A percentile compares a stretch with the other conserved stretches of the same genome.
phyloP scores from a whole-genome alignment of 148 eudicot genomes.

The Camellia lanceoleosa region DNA sequence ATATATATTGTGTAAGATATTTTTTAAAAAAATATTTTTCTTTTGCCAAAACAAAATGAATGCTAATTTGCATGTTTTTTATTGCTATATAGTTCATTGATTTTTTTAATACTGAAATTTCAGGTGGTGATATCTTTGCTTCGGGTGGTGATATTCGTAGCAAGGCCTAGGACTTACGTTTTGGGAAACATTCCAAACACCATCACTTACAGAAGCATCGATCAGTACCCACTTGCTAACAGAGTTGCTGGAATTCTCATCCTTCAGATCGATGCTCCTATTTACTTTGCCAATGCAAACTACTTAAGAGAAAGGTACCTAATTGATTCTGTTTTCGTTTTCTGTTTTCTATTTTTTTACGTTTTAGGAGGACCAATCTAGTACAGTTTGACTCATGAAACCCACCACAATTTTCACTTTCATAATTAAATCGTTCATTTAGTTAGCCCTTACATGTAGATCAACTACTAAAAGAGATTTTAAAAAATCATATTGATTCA shows the following conservation, averaged over 20 bases:
- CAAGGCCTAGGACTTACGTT: conserved; percentile 55
- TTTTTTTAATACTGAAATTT: not conserved
- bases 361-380: too few species aligned
- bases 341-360: too few species aligned
- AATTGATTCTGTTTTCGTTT: too few species aligned
- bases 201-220: conserved; percentile 37
- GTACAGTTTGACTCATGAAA: too few species aligned
- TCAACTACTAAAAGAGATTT: too few species aligned
- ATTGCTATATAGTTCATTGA: not conserved
- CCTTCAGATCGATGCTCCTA: conserved; percentile 52
- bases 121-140: conserved; percentile 50
- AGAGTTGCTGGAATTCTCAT: conserved; percentile 49
- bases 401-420: too few species aligned
- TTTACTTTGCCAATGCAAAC: conserved; percentile 53
- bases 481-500: too few species aligned
- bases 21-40: too few species aligned
- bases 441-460: too few species aligned
- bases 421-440: too few species aligned
- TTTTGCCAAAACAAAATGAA: too few species aligned
- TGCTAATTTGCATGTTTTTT: not conserved
- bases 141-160: conserved; percentile 48
- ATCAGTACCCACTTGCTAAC: conserved; percentile 46
- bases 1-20: too few species aligned
- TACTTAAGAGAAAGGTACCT: conserved; percentile 67
- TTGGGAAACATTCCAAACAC: conserved; percentile 60